Conservation (phyloP, 257 asterid genomes). For the Forsythia viridissima region DNA sequence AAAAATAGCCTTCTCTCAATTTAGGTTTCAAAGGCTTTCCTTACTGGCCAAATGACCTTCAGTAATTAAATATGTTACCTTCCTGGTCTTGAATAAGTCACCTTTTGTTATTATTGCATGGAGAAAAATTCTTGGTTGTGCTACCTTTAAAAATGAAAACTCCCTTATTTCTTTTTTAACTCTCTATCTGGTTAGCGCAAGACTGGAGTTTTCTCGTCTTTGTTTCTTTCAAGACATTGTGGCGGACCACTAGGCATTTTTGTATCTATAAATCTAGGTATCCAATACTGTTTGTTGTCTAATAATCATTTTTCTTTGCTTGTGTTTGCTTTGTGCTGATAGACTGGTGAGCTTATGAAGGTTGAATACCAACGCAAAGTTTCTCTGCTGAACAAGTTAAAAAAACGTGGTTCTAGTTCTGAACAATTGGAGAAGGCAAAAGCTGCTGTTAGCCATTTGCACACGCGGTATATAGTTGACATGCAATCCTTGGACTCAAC, state of each 20-base stretch:
- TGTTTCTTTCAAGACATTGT: not conserved
- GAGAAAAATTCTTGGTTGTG: not conserved
- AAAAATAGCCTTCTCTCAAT: not conserved
- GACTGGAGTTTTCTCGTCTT: not conserved
- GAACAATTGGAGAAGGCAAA: slow-evolving; percentile 92
- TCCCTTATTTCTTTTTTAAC: not conserved
- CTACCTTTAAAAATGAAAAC: not conserved
- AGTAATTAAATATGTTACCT: not conserved
- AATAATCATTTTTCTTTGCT: not conserved
- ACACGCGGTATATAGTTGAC: slow-evolving; percentile 92
- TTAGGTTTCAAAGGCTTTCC: not conserved
- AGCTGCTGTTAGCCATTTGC: slow-evolving; percentile 96
- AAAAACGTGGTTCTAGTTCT: slow-evolving; percentile 69
- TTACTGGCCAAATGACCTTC: not conserved
- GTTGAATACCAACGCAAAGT: slow-evolving; percentile 89
- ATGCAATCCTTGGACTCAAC: slow-evolving; percentile 97
- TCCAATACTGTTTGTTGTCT: not conserved
- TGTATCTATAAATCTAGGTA: not conserved
- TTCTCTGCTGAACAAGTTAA: slow-evolving; percentile 64
- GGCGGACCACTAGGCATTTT: not conserved
- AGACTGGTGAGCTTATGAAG: slow-evolving; percentile 91
- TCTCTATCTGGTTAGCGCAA: not conserved
- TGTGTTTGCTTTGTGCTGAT: slow-evolving; percentile 25
- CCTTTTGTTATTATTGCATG: not conserved
- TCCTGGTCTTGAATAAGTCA: not conserved